Evolutionary conservation across 164 flowering plant species (phyloP), one percentile per base, ranked within the genome.

Genomic region (Piper betle): DNA sequence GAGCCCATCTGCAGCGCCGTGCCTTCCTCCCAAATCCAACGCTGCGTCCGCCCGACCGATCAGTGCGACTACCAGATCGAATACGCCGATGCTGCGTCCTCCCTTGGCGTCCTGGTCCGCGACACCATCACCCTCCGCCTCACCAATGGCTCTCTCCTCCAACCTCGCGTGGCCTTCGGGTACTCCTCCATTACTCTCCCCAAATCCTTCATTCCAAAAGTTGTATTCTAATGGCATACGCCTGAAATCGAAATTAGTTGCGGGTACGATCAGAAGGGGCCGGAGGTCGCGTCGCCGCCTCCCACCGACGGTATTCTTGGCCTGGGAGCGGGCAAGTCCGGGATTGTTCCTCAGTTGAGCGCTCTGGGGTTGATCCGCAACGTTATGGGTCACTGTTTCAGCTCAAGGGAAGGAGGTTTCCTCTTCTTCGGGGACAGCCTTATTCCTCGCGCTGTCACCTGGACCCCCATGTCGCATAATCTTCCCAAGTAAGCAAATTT

Each of bases 11-110:
- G 98, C 68, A 70, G 72, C 3, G 66, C 93, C 39, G 43, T 89
- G 62, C 84, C 77, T 57, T 5, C 74, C 54, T 62, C 77, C 37
- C 73, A 69, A 11, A 60, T 69, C 4, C 67, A 78, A 61, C 72
- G 18, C 69, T 87, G 96, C 59, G 74, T 77, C 5, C 62, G 54
- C 20, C 85, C 85, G 15, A 71, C 9, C 11, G 71, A 81, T n/a
- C 96, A 84, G 72, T 93, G 99, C 73, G 91, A 85, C 67, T 93
- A 90, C 67, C 82, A 83, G 72, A 83, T 93, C 58, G 84, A 80
- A 68, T 93, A 93, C 70, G 97, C 97, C 13, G 99, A 93, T 77
- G 81, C 81, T 6, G 85, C 88, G 63, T 85, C 94, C 0, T 90
- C 99, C 52, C 76, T 81, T 20, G 97, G 99, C 53, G 88, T 88